Conservation (phyloP, 2,329 filamentous ascomycete species). For the Diplocarpon rosae region DNA sequence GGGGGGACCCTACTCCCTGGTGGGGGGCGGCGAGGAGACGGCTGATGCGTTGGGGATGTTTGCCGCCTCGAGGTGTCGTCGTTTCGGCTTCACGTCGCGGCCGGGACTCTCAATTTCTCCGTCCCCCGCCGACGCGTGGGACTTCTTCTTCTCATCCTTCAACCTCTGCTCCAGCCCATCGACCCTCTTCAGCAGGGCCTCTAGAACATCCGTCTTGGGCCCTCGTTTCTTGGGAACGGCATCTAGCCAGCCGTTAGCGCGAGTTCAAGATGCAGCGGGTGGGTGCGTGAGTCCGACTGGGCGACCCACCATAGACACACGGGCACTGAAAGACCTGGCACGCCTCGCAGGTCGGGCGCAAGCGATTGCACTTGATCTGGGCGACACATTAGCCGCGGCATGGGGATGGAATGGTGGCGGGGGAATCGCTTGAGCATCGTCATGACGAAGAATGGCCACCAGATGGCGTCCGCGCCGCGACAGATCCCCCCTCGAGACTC, state of each 20-base stretch:
- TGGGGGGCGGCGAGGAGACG: slow-evolving; percentile 33
- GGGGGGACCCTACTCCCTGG: slow-evolving; percentile 30
- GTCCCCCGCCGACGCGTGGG: slow-evolving; percentile 21
- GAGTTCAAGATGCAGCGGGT: neutral
- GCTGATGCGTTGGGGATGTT: slow-evolving; percentile 30
- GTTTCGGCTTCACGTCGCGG: slow-evolving; percentile 30
- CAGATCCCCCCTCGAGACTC: no score
- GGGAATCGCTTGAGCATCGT: no score
- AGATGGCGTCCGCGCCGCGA: no score
- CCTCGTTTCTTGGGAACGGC: slow-evolving; percentile 83
- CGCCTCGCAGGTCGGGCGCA: slow-evolving; percentile 76
- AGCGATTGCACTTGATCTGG: slow-evolving; percentile 85
- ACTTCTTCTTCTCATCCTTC: slow-evolving; percentile 50
- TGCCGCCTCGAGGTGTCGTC: slow-evolving; percentile 29
- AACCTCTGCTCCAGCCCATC: slow-evolving; percentile 75
- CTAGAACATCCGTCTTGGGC: slow-evolving; percentile 80
- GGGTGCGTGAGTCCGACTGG: neutral
- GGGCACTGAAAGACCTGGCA: slow-evolving; percentile 83
- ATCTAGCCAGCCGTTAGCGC: slow-evolving; percentile 39
- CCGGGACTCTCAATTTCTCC: slow-evolving; percentile 17
- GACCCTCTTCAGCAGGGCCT: slow-evolving; percentile 73
- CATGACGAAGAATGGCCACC: no score
- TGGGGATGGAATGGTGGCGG: no score
- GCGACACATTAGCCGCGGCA: slow-evolving; percentile 11
- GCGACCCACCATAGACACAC: slow-evolving; percentile 77